These are phyloP conservation scores for Teunomyces kruisii DNA, from an alignment of 805 yeast genomes.

Conservation along the genomic window DNA sequence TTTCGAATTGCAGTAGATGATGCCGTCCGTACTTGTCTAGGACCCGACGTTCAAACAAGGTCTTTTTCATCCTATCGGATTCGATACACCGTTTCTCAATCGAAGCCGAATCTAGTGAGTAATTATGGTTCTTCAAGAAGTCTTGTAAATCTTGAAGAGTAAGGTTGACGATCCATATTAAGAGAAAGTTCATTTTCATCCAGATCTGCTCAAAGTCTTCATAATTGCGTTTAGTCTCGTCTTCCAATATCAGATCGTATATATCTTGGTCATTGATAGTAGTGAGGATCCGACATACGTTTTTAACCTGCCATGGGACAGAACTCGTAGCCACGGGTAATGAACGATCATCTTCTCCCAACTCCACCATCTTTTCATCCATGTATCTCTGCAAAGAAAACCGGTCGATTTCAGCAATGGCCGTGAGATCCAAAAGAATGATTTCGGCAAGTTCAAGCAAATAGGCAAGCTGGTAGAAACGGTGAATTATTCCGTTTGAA, in stretches of 20 bases:
- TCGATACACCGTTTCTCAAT: background rate
- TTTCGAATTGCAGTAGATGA: background rate
- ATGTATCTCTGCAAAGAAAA: conserved; percentile 4
- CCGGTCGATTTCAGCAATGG: conserved; percentile 11
- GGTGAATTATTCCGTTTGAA: conserved; percentile 2
- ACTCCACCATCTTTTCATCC: background rate
- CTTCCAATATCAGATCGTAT: conserved; percentile 18
- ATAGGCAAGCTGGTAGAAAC: conserved; percentile 8
- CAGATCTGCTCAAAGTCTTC: conserved; percentile 23
- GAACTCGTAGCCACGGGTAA: background rate
- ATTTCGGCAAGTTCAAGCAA: conserved; percentile 11
- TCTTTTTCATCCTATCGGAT: background rate
- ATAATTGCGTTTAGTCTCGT: conserved; percentile 16
- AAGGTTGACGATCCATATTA: conserved; percentile 21
- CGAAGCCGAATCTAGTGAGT: background rate
- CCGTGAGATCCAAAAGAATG: conserved; percentile 13
- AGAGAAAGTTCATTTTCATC: conserved; percentile 22
- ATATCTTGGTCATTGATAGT: conserved; percentile 11
- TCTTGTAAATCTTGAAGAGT: conserved; percentile 8
- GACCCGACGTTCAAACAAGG: background rate
- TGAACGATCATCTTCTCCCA: background rate
- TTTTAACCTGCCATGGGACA: conserved; percentile 8
- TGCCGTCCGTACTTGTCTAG: background rate
- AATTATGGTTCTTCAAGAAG: background rate
- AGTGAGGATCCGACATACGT: conserved; percentile 8